Base-by-base conservation (phyloP, 768 basidiomycete species). In the Boletus coccyginus region DNA sequence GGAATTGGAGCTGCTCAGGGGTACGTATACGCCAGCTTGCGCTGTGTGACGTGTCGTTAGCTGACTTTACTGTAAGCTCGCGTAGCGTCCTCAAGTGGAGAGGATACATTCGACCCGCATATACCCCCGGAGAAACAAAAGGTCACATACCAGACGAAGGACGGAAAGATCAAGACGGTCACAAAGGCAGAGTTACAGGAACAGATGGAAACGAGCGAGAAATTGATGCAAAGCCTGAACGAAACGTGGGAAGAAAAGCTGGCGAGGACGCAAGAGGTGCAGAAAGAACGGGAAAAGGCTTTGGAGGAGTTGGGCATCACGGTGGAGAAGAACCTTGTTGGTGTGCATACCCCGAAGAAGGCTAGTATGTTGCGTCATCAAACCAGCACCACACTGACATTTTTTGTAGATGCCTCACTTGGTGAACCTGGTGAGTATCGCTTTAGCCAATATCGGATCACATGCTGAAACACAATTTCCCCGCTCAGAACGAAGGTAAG, bases 231-330 rank as follows among this genome's bases (percentile, higher is more conserved):
- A 73, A 81, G 87, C 66, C 73, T 95, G 67, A 95, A 95, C 66
- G 89, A 96, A 76, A 97, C 93, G 7, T 98, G 94, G 95, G 94
- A 99, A 74, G 79, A 98, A 74, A 95, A 96, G 77, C 76, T 98
- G 79, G 75, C 77, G 65, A 83, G 92, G 69, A 98, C 96, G 19
- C 89, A 94, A 69, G 89, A 92, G 72, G 91, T 98, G 32, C 95
- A 98, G 78, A 91, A 90, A 67, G 95, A 98, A 74, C 85, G 97
- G 59, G 97, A 99, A 78, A 90, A 94, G 78, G 97, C 97, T 11
- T 74, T 99, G 46, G 97, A 99, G 74, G 96, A 97, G 74, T 77
- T 99, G 59, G 97, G 97, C 36, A 98, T 99, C 73, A 92, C 91
- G 40, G 93, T 99, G 57, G 96, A 98, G 75, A 98, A 94, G 81